A percentile compares a stretch with the other conserved stretches of the same genome.
Conservation (phyloP, 805 yeast species). For the Metschnikowia cubensis region DNA sequence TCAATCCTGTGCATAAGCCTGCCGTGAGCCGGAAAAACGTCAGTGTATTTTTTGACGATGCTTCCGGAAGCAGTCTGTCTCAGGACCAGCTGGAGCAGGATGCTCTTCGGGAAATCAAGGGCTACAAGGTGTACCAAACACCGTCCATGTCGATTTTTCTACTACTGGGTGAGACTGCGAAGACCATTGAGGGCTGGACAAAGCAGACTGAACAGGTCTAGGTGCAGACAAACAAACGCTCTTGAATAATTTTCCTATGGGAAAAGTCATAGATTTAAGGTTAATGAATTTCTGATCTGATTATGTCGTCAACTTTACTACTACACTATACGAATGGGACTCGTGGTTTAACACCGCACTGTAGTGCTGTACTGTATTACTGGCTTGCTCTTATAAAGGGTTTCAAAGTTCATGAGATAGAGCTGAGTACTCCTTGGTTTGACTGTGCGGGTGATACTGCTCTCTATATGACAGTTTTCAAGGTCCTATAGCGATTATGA, state of each 20-base stretch:
- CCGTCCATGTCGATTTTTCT: slow-evolving; percentile 20
- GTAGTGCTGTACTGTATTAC: too few relatives aligned
- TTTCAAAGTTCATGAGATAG: too few relatives aligned
- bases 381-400: too few relatives aligned
- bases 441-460: too few relatives aligned
- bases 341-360: too few relatives aligned
- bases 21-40: slow-evolving; percentile 12
- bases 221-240: background rate
- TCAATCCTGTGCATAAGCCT: slow-evolving; percentile 17
- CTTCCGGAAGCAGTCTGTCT: background rate
- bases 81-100: slow-evolving; percentile 4
- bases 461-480: too few relatives aligned
- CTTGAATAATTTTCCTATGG: too few relatives aligned
- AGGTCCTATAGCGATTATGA: too few relatives aligned
- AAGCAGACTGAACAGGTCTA: slow-evolving; percentile 4
- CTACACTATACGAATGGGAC: too few relatives aligned
- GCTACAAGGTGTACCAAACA: slow-evolving; percentile 20
- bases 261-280: background rate
- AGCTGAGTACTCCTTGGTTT: too few relatives aligned
- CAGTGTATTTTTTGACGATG: slow-evolving; percentile 11
- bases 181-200: slow-evolving; percentile 17
- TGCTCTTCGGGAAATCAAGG: slow-evolving; percentile 15
- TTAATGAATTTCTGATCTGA: too few relatives aligned
- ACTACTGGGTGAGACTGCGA: slow-evolving; percentile 2
- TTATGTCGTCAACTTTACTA: too few relatives aligned